phyloP scores from a whole-genome alignment of 208 protist genomes.

The Trypanosoma grayi region DNA sequence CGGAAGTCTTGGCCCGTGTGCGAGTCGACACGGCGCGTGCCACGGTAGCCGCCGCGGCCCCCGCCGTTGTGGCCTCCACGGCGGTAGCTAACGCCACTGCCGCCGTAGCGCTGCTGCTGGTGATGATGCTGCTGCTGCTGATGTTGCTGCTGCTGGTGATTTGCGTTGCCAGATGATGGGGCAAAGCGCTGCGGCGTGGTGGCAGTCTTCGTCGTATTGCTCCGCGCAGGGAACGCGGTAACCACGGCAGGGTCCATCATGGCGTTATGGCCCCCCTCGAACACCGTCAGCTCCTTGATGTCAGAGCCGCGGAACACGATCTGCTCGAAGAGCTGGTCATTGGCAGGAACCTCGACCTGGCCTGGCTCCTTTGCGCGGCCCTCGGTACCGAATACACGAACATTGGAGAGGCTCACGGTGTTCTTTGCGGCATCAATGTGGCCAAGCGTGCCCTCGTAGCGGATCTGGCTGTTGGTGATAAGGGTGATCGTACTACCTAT shows the following conservation, averaged over 20 bases:
- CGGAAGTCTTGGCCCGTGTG: conserved; percentile 89
- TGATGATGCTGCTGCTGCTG: conserved; percentile 21
- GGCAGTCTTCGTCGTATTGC: conserved; percentile 14
- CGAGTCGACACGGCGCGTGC: conserved; percentile 44
- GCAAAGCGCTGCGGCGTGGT: conserved; percentile 1
- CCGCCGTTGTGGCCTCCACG: conserved; percentile 37
- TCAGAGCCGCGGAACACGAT: conserved; percentile 89
- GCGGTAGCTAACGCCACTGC: conserved; percentile 25
- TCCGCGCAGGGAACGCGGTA: conserved; percentile 35
- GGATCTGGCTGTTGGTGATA: conserved; percentile 87
- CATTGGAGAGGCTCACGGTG: conserved; percentile 85
- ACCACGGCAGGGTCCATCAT: conserved; percentile 82
- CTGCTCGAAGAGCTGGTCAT: conserved; percentile 76
- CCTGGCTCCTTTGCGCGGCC: conserved; percentile 49
- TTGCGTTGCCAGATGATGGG: conserved; percentile 10
- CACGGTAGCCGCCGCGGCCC: conserved; percentile 39
- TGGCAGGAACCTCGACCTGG: conserved; percentile 53
- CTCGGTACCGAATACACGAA: conserved; percentile 88
- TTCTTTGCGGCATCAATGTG: conserved; percentile 70
- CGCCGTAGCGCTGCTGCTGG: conserved; percentile 27
- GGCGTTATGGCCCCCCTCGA: conserved; percentile 39
- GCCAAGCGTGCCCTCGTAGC: conserved; percentile 83
- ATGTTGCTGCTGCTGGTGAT: conserved; percentile 20
- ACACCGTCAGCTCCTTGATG: conserved; percentile 85
- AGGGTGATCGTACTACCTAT: conserved; percentile 75